These are phyloP conservation scores for Cyclocybe aegerita DNA, from an alignment of 768 basidiomycete species.

Conservation along the genomic window DNA sequence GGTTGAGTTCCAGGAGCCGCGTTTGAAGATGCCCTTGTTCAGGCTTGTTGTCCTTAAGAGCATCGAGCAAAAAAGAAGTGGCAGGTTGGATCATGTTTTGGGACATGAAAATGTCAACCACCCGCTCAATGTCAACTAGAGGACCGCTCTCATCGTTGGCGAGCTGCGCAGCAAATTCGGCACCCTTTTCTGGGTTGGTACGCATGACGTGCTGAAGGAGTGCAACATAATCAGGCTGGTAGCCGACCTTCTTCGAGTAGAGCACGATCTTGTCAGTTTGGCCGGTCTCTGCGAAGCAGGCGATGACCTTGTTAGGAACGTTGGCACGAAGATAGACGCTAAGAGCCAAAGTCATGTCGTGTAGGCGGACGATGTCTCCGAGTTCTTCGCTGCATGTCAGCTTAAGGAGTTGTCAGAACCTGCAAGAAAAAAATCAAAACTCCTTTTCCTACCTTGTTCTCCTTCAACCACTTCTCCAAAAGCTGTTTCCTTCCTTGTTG, in stretches of 20 bases:
- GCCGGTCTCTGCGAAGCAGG: slow-evolving; percentile 98
- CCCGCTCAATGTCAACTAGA: slow-evolving; percentile 90
- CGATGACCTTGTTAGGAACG: slow-evolving; percentile 97
- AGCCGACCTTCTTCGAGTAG: slow-evolving; percentile 96
- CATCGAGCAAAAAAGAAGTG: slow-evolving; percentile 95
- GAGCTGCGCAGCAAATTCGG: slow-evolving; percentile 94
- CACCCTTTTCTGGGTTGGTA: slow-evolving; percentile 94
- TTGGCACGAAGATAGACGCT: slow-evolving; percentile 98
- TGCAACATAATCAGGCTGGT: slow-evolving; percentile 88
- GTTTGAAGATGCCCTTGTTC: slow-evolving; percentile 97
- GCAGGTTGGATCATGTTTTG: slow-evolving; percentile 99
- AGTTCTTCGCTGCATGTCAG: slow-evolving; percentile 98
- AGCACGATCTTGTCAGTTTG: slow-evolving; percentile 98
- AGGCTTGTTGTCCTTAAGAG: slow-evolving; percentile 96
- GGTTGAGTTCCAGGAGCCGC: slow-evolving; percentile 95
- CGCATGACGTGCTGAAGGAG: slow-evolving; percentile 96
- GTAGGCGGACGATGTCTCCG: slow-evolving; percentile 90
- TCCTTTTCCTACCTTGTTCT: slow-evolving; percentile 82
- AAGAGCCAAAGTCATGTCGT: slow-evolving; percentile 96
- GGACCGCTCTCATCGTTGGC: slow-evolving; percentile 93
- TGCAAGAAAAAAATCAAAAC: neutral
- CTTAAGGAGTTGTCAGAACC: slow-evolving; percentile 34
- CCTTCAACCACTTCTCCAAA: slow-evolving; percentile 98
- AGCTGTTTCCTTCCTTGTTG: slow-evolving; percentile 96
- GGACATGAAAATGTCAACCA: slow-evolving; percentile 99